Percentiles rank a stretch among this genome's conserved stretches.
phyloP scores from a whole-genome alignment of 2,329 filamentous ascomycete species.

The Emmonsia crescens region DNA sequence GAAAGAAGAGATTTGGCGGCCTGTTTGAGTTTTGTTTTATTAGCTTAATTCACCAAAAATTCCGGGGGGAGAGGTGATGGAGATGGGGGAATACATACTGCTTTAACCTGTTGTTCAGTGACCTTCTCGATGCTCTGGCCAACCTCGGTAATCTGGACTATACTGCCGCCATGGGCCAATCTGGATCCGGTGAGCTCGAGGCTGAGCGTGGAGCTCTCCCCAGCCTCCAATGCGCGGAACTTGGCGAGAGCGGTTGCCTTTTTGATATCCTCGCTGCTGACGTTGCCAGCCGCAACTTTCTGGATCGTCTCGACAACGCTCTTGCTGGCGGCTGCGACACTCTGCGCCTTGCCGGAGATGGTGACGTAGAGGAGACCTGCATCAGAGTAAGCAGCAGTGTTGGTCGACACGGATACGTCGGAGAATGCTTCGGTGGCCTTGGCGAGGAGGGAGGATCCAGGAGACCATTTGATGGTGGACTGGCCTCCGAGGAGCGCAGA shows the following conservation, averaged over 20 bases:
- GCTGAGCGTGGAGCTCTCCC: slow-evolving; percentile 65
- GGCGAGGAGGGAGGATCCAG: slow-evolving; percentile 81
- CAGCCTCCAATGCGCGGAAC: slow-evolving; percentile 76
- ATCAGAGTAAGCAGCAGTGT: slow-evolving; percentile 82
- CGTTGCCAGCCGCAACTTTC: slow-evolving; percentile 62
- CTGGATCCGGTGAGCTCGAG: slow-evolving; percentile 76
- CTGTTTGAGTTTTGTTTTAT: slow-evolving; percentile 39
- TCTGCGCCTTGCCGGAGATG: slow-evolving; percentile 61
- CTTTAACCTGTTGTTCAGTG: slow-evolving; percentile 72
- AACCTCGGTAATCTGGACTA: slow-evolving; percentile 72
- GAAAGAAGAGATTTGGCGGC: slow-evolving; percentile 79
- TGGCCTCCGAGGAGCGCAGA: slow-evolving; percentile 81
- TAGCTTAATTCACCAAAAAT: slow-evolving; percentile 9
- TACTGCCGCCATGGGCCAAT: slow-evolving; percentile 68
- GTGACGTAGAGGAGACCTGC: slow-evolving; percentile 80
- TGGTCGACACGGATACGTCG: slow-evolving; percentile 58
- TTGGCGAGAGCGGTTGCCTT: slow-evolving; percentile 91
- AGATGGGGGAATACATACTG: slow-evolving; percentile 47
- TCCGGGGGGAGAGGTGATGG: background rate
- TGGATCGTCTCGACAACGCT: slow-evolving; percentile 73
- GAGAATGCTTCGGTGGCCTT: slow-evolving; percentile 61
- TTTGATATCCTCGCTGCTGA: slow-evolving; percentile 73
- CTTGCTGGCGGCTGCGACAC: slow-evolving; percentile 63
- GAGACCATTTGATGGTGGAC: slow-evolving; percentile 87
- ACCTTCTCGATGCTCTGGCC: slow-evolving; percentile 71